phyloP scores from a whole-genome alignment of 805 yeast species.

The Pichia occidentalis region DNA sequence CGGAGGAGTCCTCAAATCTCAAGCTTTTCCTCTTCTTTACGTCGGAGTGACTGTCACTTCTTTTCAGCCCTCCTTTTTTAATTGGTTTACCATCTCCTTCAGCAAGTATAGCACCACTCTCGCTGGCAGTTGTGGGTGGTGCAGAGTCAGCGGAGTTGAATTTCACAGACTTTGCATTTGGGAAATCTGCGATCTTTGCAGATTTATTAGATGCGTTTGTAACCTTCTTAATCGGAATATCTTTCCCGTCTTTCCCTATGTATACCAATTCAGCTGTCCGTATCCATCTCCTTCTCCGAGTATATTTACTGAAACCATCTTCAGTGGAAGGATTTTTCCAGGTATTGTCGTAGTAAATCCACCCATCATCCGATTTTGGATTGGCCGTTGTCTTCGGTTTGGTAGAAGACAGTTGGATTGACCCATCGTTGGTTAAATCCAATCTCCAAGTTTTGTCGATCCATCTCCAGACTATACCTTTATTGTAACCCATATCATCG shows the following conservation, averaged over 20 bases:
- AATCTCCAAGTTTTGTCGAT: conserved; percentile 88
- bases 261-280: conserved; percentile 83
- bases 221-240: background rate
- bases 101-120: background rate
- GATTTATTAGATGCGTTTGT: too few species aligned
- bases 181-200: background rate
- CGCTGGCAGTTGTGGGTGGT: background rate
- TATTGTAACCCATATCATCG: conserved; percentile 28
- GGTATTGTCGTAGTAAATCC: conserved; percentile 81
- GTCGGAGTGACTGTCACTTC: background rate
- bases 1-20: conserved; percentile 8
- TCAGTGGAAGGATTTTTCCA: conserved; percentile 91
- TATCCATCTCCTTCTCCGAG: conserved; percentile 93
- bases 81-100: background rate
- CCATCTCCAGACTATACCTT: conserved; percentile 89
- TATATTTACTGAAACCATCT: conserved; percentile 82
- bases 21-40: conserved; percentile 8
- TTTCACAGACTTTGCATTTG: background rate
- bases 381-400: conserved; percentile 56
- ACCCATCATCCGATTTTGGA: conserved; percentile 80
- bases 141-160: background rate
- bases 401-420: conserved; percentile 61
- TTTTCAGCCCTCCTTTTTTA: conserved; percentile 3
- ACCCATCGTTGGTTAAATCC: conserved; percentile 84
- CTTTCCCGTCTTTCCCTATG: conserved; percentile 8